Evolutionary conservation across 805 yeast genomes (phyloP).

Genomic region (Metschnikowia kofuensis): DNA sequence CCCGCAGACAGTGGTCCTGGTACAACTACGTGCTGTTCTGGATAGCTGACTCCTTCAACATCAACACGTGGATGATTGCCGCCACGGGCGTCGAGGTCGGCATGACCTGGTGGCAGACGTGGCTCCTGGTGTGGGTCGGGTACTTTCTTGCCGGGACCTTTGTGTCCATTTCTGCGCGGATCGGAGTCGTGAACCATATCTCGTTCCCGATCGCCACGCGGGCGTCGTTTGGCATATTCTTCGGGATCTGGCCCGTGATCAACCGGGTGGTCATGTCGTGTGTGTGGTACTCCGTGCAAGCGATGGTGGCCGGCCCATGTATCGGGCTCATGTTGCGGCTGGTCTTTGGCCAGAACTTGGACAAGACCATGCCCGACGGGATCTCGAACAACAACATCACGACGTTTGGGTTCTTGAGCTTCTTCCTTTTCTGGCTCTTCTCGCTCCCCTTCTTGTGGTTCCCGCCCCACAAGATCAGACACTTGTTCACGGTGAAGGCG

Average conservation of each 20-base stretch:
- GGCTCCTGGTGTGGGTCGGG: conserved; percentile 89
- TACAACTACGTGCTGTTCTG: conserved; percentile 75
- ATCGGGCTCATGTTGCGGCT: conserved; percentile 66
- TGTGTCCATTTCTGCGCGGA: conserved; percentile 67
- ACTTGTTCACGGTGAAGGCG: conserved; percentile 81
- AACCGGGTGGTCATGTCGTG: conserved; percentile 86
- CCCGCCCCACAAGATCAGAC: conserved; percentile 79
- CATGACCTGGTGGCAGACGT: conserved; percentile 86
- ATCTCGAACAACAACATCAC: conserved; percentile 60
- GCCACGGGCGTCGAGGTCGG: conserved; percentile 71
- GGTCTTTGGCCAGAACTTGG: conserved; percentile 63
- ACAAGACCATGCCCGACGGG: conserved; percentile 59
- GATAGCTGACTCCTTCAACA: conserved; percentile 87
- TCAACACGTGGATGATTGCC: conserved; percentile 90
- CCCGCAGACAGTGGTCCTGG: conserved; percentile 84
- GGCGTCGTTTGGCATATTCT: conserved; percentile 83
- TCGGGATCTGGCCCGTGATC: conserved; percentile 82
- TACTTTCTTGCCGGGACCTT: conserved; percentile 68
- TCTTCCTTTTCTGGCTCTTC: conserved; percentile 78
- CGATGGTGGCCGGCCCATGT: conserved; percentile 83
- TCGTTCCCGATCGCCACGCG: conserved; percentile 83
- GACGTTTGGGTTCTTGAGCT: conserved; percentile 68
- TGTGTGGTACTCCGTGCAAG: conserved; percentile 87
- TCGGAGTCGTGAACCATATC: conserved; percentile 78
- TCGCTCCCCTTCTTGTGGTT: conserved; percentile 80